Percentiles rank a stretch among this genome's conserved stretches.
Evolutionary conservation across 129 eudicot genomes (phyloP).

Genomic region (Rutidosis leptorrhynchoides): DNA sequence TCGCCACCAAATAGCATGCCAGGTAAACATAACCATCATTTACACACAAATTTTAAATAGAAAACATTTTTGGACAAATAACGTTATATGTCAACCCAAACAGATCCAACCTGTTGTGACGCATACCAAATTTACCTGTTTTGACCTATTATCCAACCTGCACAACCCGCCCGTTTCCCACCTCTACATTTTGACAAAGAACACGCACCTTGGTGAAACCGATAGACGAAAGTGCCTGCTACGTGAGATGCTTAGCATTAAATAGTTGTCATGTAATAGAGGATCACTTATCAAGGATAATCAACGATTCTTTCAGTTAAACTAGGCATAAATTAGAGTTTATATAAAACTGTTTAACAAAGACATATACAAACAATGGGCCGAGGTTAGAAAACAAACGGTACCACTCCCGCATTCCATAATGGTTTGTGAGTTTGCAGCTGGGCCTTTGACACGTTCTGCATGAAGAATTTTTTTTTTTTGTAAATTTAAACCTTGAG

Average conservation of each 20-base stretch:
- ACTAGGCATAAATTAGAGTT: slow-evolving; percentile 27
- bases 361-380: slow-evolving; percentile 27
- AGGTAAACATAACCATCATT: not conserved
- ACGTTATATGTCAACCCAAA: not conserved
- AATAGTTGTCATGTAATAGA: slow-evolving; percentile 4
- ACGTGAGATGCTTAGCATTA: slow-evolving; percentile 7
- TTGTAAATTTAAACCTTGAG: not conserved
- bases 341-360: slow-evolving; percentile 23
- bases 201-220: not conserved
- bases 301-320: slow-evolving; percentile 2
- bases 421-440: slow-evolving; percentile 23
- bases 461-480: too few relatives aligned
- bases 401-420: slow-evolving; percentile 4
- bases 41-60: not conserved
- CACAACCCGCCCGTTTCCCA: not conserved
- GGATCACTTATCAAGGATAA: slow-evolving; percentile 9
- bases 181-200: not conserved
- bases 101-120: not conserved
- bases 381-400: slow-evolving; percentile 25
- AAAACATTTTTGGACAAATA: not conserved
- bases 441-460: slow-evolving; percentile 27
- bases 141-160: slow-evolving; percentile 10
- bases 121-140: not conserved
- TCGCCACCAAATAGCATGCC: too few relatives aligned
- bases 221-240: not conserved